A percentile compares a stretch with the other conserved stretches of the same genome.
phyloP scores from a whole-genome alignment of 345 rosid genomes.

The Hypericum perforatum region DNA sequence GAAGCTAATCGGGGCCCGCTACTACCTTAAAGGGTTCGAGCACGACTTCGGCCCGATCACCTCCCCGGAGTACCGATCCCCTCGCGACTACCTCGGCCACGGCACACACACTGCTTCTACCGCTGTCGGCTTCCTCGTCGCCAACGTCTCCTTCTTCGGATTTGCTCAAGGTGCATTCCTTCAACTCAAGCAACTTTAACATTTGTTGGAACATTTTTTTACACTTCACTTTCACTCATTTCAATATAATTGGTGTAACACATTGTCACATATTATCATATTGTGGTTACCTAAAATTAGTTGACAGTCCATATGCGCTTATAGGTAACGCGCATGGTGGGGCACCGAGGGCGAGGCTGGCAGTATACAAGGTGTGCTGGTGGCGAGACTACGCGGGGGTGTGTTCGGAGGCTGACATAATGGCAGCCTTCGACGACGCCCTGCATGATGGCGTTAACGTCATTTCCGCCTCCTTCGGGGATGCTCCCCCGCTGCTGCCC shows the following conservation, averaged over 20 bases:
- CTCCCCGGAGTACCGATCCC: slow-evolving; percentile 38
- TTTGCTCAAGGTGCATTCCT: slow-evolving; percentile 22
- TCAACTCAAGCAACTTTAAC: too few species aligned
- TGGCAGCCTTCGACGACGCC: slow-evolving; percentile 52
- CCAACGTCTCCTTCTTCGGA: slow-evolving; percentile 28
- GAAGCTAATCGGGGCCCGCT: slow-evolving; percentile 64
- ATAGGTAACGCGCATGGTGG: slow-evolving; percentile 40
- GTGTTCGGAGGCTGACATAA: slow-evolving; percentile 44
- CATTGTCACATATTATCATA: too few species aligned
- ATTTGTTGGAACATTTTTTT: too few species aligned
- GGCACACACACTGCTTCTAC: slow-evolving; percentile 63
- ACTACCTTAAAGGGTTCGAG: slow-evolving; percentile 44
- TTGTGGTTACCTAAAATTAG: too few species aligned
- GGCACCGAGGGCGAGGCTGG: slow-evolving; percentile 49
- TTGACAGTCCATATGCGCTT: too few species aligned
- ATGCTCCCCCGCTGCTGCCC: slow-evolving; percentile 34
- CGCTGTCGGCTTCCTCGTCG: slow-evolving; percentile 37
- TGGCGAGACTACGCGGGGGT: slow-evolving; percentile 14
- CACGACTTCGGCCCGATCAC: slow-evolving; percentile 26
- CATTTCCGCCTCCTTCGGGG: slow-evolving; percentile 47
- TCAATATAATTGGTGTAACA: too few species aligned
- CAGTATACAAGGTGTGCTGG: slow-evolving; percentile 55
- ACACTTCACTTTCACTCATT: too few species aligned
- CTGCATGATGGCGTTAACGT: slow-evolving; percentile 38
- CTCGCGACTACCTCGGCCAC: slow-evolving; percentile 52